A percentile compares a stretch with the other conserved stretches of the same genome.
Conservation (phyloP, 345 rosid species). For the Syzygium oleosum region DNA sequence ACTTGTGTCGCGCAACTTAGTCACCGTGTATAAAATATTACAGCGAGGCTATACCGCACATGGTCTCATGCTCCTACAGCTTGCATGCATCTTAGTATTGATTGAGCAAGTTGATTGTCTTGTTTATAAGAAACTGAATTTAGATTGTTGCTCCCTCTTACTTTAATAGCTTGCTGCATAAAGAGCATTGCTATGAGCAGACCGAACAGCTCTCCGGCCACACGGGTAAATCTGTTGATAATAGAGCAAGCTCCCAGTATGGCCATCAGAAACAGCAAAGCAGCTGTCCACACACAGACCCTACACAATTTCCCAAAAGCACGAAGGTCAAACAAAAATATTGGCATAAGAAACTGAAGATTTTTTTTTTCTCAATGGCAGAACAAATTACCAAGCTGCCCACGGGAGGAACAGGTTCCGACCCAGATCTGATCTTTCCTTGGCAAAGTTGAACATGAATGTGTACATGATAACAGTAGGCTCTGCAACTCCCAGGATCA, state of each 20-base stretch:
- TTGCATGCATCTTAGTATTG: not conserved
- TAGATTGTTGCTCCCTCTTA: slow-evolving; percentile 11
- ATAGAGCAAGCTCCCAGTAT: slow-evolving; percentile 94
- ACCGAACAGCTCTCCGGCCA: slow-evolving; percentile 93
- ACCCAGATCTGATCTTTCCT: slow-evolving; percentile 77
- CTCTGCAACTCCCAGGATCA: slow-evolving; percentile 98
- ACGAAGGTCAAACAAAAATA: not conserved
- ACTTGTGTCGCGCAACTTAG: not conserved
- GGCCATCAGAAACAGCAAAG: slow-evolving; percentile 74
- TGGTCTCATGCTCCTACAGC: not conserved
- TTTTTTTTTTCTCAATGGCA: not conserved
- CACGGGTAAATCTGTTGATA: slow-evolving; percentile 86
- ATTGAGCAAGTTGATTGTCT: not conserved
- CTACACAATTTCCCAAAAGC: slow-evolving; percentile 21
- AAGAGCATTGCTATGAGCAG: slow-evolving; percentile 97
- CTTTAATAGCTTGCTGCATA: slow-evolving; percentile 97
- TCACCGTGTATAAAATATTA: not conserved
- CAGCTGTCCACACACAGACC: slow-evolving; percentile 96
- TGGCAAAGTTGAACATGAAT: slow-evolving; percentile 92
- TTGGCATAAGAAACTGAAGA: not conserved
- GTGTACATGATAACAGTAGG: slow-evolving; percentile 98
- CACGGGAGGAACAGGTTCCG: slow-evolving; percentile 79
- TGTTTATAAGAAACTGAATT: not conserved
- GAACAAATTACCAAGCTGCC: slow-evolving; percentile 67
- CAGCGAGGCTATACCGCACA: not conserved